These are phyloP conservation scores for Clavaria fumosa DNA, from an alignment of 768 basidiomycete species.

Conservation along the genomic window DNA sequence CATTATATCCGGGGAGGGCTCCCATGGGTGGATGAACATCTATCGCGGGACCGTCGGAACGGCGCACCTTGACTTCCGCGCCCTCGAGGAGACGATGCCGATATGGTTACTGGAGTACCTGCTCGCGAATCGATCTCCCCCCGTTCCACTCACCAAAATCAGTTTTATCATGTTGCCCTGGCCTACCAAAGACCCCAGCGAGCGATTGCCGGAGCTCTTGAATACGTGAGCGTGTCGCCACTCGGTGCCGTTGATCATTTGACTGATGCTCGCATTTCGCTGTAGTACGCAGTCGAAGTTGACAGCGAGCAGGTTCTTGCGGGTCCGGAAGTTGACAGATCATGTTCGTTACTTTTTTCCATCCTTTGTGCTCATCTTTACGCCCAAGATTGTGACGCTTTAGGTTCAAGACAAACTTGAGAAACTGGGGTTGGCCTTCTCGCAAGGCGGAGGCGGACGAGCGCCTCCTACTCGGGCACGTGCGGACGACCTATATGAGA, in stretches of 20 bases:
- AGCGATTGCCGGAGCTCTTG: conserved; percentile 64
- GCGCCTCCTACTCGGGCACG: no score
- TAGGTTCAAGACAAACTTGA: conserved; percentile 80
- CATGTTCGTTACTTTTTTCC: conserved; percentile 56
- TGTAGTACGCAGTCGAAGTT: conserved; percentile 56
- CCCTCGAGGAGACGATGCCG: conserved; percentile 67
- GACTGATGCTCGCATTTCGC: not conserved
- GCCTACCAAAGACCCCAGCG: conserved; percentile 38
- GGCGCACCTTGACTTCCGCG: conserved; percentile 24
- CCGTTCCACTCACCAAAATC: conserved; percentile 50
- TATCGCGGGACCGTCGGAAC: conserved; percentile 61
- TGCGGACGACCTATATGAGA: conserved; percentile 74
- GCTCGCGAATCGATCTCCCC: conserved; percentile 43
- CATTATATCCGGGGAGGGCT: conserved; percentile 69
- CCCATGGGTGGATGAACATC: conserved; percentile 56
- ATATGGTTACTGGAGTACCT: conserved; percentile 83
- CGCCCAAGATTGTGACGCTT: not conserved
- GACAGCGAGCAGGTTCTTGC: conserved; percentile 73
- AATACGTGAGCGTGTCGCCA: conserved; percentile 62
- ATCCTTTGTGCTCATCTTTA: not conserved
- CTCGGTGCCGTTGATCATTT: conserved; percentile 9
- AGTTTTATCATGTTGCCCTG: conserved; percentile 84
- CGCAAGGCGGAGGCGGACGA: conserved; percentile 38
- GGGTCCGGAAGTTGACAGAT: conserved; percentile 67
- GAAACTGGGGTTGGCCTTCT: conserved; percentile 16